A percentile compares a stretch with the other conserved stretches of the same genome.
These are phyloP conservation scores for Leptomonas pyrrhocoris DNA, from an alignment of 208 protist species.

Conservation along the genomic window DNA sequence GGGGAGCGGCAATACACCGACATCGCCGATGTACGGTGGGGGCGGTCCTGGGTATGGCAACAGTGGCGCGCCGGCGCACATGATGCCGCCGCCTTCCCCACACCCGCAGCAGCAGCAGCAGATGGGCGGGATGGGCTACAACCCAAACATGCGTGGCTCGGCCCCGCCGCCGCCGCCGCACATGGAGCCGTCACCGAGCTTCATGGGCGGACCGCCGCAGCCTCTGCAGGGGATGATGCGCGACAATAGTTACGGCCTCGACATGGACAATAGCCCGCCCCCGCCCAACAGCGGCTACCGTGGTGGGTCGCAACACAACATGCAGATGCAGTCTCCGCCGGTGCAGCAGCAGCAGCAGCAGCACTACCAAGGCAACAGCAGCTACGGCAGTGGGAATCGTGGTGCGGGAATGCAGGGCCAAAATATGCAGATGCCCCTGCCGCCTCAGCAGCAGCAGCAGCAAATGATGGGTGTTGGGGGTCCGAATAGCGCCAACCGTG, in stretches of 20 bases:
- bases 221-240: conserved; percentile 32
- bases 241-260: conserved; percentile 28
- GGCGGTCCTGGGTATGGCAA: conserved; percentile 28
- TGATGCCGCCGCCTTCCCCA: conserved; percentile 30
- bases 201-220: conserved; percentile 23
- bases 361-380: conserved; percentile 35
- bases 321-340: conserved; percentile 49
- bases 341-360: conserved; percentile 37
- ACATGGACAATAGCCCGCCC: conserved; percentile 35
- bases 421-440: conserved; percentile 22
- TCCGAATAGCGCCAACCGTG: conserved; percentile 21
- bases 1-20: conserved; percentile 22
- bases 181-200: conserved; percentile 49
- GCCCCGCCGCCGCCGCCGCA: conserved; percentile 39
- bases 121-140: conserved; percentile 32
- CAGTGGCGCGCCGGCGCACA: conserved; percentile 21
- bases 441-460: conserved; percentile 26
- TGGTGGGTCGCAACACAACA: conserved; percentile 33
- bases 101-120: conserved; percentile 40
- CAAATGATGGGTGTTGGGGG: conserved; percentile 28
- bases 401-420: conserved; percentile 31
- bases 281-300: conserved; percentile 38
- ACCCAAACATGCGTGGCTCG: conserved; percentile 31
- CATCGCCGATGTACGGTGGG: conserved; percentile 32
- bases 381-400: conserved; percentile 25